phyloP scores from a whole-genome alignment of 129 eudicot species.

The Apium graveolens region DNA sequence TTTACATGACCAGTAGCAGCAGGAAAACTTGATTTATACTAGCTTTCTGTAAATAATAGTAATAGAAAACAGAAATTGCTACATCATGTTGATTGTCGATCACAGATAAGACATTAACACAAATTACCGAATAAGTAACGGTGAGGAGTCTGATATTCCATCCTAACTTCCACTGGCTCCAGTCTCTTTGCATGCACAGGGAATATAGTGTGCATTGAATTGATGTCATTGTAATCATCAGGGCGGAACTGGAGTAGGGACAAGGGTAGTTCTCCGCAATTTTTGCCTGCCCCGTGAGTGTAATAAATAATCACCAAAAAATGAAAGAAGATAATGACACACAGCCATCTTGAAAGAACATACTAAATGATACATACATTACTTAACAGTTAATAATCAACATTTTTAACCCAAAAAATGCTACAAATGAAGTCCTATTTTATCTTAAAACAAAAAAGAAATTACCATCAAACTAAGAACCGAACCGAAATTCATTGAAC shows the following conservation, averaged over 20 bases:
- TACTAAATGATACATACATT: not conserved
- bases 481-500: too few relatives aligned
- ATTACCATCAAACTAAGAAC: not conserved
- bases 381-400: not conserved
- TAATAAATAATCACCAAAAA: not conserved
- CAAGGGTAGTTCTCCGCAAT: slow-evolving; percentile 29
- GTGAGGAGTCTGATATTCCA: slow-evolving; percentile 42
- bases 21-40: not conserved
- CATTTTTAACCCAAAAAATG: not conserved
- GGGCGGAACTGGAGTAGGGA: slow-evolving; percentile 32
- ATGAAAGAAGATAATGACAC: not conserved
- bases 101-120: not conserved
- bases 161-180: slow-evolving; percentile 46
- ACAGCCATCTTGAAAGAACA: not conserved
- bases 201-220: slow-evolving; percentile 26
- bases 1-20: not conserved
- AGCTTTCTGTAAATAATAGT: not conserved
- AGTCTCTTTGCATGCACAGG: slow-evolving; percentile 23
- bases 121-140: slow-evolving; percentile 26
- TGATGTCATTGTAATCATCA: slow-evolving; percentile 25
- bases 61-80: not conserved
- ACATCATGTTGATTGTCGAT: not conserved
- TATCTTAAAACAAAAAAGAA: too few relatives aligned
- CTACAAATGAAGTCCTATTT: not conserved
- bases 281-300: slow-evolving; percentile 22